Percentiles rank a stretch among this genome's conserved stretches.
These are phyloP conservation scores for Claviceps cyperi DNA, from an alignment of 2,329 filamentous ascomycete genomes.

Conservation along the genomic window DNA sequence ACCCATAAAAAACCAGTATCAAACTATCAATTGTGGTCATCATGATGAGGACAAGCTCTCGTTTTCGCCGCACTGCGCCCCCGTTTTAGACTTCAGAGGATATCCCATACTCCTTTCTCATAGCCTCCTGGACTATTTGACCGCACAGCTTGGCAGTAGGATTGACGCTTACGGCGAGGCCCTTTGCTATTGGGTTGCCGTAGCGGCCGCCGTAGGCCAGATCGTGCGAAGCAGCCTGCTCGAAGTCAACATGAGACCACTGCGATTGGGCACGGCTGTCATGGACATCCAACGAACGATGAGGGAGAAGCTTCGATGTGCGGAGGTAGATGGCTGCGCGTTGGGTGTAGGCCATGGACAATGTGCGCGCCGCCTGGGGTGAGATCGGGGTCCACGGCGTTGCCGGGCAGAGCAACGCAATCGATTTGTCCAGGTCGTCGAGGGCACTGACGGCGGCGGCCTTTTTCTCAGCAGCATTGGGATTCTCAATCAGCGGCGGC, in stretches of 20 bases:
- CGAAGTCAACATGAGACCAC: constrained; percentile 43
- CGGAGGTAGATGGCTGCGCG: constrained; percentile 49
- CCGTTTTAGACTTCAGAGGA: constrained; percentile 23
- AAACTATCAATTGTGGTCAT: too few species aligned
- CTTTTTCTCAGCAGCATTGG: constrained; percentile 22
- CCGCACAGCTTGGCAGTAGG: constrained; percentile 57
- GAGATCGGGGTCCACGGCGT: constrained; percentile 41
- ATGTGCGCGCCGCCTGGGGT: constrained; percentile 46
- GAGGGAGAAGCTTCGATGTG: constrained; percentile 35
- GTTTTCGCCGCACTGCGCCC: not conserved
- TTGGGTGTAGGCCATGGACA: constrained; percentile 60
- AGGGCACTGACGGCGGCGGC: constrained; percentile 28
- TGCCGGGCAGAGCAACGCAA: constrained; percentile 42
- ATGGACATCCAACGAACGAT: constrained; percentile 24
- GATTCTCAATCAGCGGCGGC: constrained; percentile 27
- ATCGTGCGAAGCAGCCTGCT: constrained; percentile 46
- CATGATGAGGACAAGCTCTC: not conserved
- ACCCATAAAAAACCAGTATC: too few species aligned
- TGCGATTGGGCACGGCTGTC: constrained; percentile 26
- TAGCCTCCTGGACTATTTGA: constrained; percentile 52
- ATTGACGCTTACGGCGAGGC: constrained; percentile 49
- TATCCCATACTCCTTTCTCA: constrained; percentile 53
- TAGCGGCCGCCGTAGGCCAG: constrained; percentile 50
- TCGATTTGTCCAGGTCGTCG: constrained; percentile 41
- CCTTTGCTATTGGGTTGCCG: constrained; percentile 51